A percentile compares a stretch with the other conserved stretches of the same genome.
These are phyloP conservation scores for Mycena citricolor DNA, from an alignment of 1,284 basidiomycete genomes.

Conservation along the genomic window DNA sequence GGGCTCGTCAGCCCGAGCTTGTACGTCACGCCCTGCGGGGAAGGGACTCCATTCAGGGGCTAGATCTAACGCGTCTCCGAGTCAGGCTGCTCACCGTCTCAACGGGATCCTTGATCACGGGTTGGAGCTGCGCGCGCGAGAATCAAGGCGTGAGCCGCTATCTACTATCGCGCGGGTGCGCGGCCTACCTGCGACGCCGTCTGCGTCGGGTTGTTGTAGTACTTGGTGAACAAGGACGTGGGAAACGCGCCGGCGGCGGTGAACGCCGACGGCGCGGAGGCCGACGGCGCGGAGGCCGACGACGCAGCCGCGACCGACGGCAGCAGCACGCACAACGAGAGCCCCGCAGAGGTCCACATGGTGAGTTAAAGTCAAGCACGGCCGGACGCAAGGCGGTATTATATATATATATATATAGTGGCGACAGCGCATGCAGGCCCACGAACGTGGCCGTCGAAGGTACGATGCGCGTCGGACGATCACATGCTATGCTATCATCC, in stretches of 20 bases:
- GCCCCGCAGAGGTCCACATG: too few relatives aligned
- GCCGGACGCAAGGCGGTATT: too few relatives aligned
- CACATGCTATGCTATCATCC: too few relatives aligned
- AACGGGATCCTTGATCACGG: slow-evolving; percentile 58
- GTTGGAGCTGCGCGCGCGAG: too few relatives aligned
- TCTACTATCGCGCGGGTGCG: too few relatives aligned
- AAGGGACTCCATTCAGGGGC: neutral
- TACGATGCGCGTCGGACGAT: too few relatives aligned
- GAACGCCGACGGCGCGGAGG: slow-evolving; percentile 43
- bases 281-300: slow-evolving; percentile 1
- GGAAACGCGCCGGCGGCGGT: slow-evolving; percentile 66
- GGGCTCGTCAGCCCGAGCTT: slow-evolving; percentile 53
- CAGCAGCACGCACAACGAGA: too few relatives aligned
- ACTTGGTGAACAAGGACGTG: slow-evolving; percentile 57
- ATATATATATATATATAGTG: too few relatives aligned
- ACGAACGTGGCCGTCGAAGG: too few relatives aligned
- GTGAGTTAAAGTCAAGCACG: too few relatives aligned
- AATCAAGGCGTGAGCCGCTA: too few relatives aligned
- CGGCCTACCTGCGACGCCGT: slow-evolving; percentile 40
- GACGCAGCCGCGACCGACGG: neutral
- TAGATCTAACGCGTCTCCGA: neutral
- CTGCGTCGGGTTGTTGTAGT: slow-evolving; percentile 71
- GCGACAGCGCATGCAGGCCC: too few relatives aligned
- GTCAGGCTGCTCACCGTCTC: slow-evolving; percentile 35
- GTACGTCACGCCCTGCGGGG: slow-evolving; percentile 44